These are phyloP conservation scores for Tetrahymena borealis DNA, from an alignment of 73 alveolate species.

Conservation along the genomic window DNA sequence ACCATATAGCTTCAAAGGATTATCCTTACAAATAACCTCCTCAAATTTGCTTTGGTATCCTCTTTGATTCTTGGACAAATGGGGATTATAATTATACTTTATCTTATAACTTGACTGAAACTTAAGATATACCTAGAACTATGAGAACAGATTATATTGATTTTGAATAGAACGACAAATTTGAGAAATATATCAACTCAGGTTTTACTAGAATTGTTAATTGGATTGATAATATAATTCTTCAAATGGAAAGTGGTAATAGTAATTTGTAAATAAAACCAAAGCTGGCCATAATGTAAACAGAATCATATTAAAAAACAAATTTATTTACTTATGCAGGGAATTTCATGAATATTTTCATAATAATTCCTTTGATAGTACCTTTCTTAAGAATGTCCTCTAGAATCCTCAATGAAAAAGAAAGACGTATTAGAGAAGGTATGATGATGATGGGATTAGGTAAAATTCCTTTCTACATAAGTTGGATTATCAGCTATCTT, in stretches of 20 bases:
- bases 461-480: slow-evolving; percentile 80
- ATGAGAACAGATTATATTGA: background rate
- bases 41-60: background rate
- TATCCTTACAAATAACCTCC: background rate
- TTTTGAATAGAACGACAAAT: background rate
- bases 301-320: slow-evolving; percentile 15
- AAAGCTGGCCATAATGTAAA: background rate
- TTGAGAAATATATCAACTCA: background rate
- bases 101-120: background rate
- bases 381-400: slow-evolving; percentile 31
- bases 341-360: slow-evolving; percentile 13
- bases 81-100: background rate
- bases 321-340: slow-evolving; percentile 1
- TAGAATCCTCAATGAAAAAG: slow-evolving; percentile 70
- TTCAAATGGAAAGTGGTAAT: slow-evolving; percentile 1
- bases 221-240: slow-evolving; percentile 22
- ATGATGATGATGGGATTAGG: slow-evolving; percentile 97
- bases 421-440: slow-evolving; percentile 88
- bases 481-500: slow-evolving; percentile 78
- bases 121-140: background rate
- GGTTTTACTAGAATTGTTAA: slow-evolving; percentile 13
- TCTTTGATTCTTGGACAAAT: background rate
- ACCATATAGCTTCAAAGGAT: background rate
- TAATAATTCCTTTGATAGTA: slow-evolving; percentile 26
- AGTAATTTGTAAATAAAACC: background rate